Percentiles rank a stretch among this genome's conserved stretches.
Conservation (phyloP, 1,139 yeast species). For the Meyerozyma sp. region DNA sequence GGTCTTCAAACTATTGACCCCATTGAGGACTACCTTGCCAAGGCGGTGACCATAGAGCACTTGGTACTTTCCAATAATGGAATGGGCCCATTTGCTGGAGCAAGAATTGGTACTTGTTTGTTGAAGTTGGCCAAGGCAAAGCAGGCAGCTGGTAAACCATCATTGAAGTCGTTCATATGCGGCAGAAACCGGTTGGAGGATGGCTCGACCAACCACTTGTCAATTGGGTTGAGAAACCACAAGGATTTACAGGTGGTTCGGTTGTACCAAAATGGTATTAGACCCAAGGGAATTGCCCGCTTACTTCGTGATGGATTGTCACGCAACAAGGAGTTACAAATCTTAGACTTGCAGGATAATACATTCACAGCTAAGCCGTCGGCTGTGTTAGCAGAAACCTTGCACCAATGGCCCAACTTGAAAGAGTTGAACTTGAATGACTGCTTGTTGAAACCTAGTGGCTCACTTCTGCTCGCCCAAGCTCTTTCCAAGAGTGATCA, state of each 20-base stretch:
- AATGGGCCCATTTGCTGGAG: constrained; percentile 96
- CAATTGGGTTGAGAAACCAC: constrained; percentile 75
- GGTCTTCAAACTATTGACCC: constrained; percentile 95
- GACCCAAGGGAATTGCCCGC: constrained; percentile 84
- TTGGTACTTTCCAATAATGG: constrained; percentile 90
- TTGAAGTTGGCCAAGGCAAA: constrained; percentile 68
- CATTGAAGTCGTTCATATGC: constrained; percentile 79
- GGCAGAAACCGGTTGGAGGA: constrained; percentile 96
- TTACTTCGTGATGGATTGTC: constrained; percentile 70
- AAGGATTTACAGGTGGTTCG: constrained; percentile 66
- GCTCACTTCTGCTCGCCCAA: constrained; percentile 53
- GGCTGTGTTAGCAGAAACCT: constrained; percentile 40
- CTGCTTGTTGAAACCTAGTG: constrained; percentile 76
- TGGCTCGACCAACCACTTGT: constrained; percentile 78
- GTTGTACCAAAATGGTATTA: constrained; percentile 91
- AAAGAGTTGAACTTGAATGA: constrained; percentile 83
- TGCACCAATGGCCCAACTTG: constrained; percentile 44
- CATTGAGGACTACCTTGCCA: constrained; percentile 68
- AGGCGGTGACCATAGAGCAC: constrained; percentile 78
- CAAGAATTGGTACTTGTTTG: constrained; percentile 83
- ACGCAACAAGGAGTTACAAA: constrained; percentile 53
- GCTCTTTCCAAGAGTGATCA: constrained; percentile 36
- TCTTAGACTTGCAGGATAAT: constrained; percentile 89
- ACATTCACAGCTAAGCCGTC: constrained; percentile 85
- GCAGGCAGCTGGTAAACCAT: constrained; percentile 35